Evolutionary conservation across 2,329 filamentous ascomycete genomes (phyloP).

Genomic region (Thelonectria discophora): DNA sequence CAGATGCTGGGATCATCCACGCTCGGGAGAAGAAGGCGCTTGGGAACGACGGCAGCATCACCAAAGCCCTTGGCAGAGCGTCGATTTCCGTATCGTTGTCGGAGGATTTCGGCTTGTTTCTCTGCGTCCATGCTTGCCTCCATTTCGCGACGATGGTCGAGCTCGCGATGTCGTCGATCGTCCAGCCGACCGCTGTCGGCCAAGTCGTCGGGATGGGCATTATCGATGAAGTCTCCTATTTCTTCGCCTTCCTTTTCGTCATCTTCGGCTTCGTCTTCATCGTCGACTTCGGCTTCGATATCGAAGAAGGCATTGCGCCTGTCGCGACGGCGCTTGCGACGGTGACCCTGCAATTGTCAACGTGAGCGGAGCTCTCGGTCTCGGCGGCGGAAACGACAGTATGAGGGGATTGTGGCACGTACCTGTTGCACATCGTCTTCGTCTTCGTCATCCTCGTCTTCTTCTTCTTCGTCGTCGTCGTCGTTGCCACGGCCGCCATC

Average conservation of each 20-base stretch:
- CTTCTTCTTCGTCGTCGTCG: conserved; percentile 56
- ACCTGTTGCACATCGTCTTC: conserved; percentile 75
- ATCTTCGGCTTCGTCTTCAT: conserved; percentile 87
- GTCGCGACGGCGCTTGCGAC: conserved; percentile 82
- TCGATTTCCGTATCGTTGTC: conserved; percentile 87
- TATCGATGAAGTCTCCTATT: conserved; percentile 84
- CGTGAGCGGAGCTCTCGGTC: not conserved
- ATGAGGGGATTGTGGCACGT: conserved; percentile 16
- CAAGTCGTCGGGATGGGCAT: conserved; percentile 90
- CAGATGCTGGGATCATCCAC: conserved; percentile 97
- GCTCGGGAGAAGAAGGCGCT: conserved; percentile 86
- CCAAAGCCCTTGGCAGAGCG: conserved; percentile 70
- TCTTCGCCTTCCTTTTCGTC: conserved; percentile 90
- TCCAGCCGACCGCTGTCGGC: conserved; percentile 84
- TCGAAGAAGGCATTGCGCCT: conserved; percentile 90
- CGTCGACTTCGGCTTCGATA: conserved; percentile 97
- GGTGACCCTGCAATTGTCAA: conserved; percentile 61
- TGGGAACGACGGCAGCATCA: conserved; percentile 82
- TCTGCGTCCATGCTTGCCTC: conserved; percentile 91
- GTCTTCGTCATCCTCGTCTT: conserved; percentile 62
- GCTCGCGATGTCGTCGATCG: conserved; percentile 90
- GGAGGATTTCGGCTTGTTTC: conserved; percentile 86
- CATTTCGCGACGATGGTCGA: conserved; percentile 90
- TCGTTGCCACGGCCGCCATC: conserved; percentile 49
- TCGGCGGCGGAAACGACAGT: too few species aligned